These are phyloP conservation scores for Aureobasidium sp. DNA, from an alignment of 2,329 filamentous ascomycete genomes.

Conservation along the genomic window DNA sequence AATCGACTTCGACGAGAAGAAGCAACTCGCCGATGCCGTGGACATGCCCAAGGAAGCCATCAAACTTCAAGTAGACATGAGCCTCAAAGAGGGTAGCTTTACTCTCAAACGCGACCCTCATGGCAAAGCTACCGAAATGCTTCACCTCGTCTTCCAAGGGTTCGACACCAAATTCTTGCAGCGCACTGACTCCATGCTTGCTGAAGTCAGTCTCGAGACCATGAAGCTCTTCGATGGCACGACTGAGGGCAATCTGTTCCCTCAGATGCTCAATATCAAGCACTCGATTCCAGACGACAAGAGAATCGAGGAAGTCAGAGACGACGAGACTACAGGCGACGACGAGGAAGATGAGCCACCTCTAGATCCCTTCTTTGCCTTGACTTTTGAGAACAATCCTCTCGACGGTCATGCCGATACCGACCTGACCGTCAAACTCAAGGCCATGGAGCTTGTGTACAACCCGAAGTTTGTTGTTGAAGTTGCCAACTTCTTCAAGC, in stretches of 20 bases:
- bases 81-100: conserved; percentile 92
- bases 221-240: conserved; percentile 94
- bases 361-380: conserved; percentile 79
- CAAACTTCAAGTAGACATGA: conserved; percentile 87
- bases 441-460: conserved; percentile 94
- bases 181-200: conserved; percentile 81
- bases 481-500: conserved; percentile 90
- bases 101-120: conserved; percentile 82
- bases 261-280: conserved; percentile 93
- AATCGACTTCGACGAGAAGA: conserved; percentile 98
- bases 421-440: conserved; percentile 81
- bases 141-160: conserved; percentile 88
- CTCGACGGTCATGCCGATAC: conserved; percentile 88
- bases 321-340: conserved; percentile 37
- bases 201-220: conserved; percentile 83
- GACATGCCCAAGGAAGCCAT: conserved; percentile 86
- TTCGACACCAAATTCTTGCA: conserved; percentile 88
- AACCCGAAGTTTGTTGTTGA: conserved; percentile 91
- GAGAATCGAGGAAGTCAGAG: conserved; percentile 42
- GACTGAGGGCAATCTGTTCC: conserved; percentile 81
- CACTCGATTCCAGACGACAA: conserved; percentile 53
- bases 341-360: conserved; percentile 42
- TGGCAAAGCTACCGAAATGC: conserved; percentile 68
- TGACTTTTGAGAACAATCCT: conserved; percentile 91
- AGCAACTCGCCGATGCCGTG: conserved; percentile 76